Percentiles rank a stretch among this genome's conserved stretches.
Evolutionary conservation across 768 basidiomycete species (phyloP).

Genomic region (Naganishia vaughanmartiniae): DNA sequence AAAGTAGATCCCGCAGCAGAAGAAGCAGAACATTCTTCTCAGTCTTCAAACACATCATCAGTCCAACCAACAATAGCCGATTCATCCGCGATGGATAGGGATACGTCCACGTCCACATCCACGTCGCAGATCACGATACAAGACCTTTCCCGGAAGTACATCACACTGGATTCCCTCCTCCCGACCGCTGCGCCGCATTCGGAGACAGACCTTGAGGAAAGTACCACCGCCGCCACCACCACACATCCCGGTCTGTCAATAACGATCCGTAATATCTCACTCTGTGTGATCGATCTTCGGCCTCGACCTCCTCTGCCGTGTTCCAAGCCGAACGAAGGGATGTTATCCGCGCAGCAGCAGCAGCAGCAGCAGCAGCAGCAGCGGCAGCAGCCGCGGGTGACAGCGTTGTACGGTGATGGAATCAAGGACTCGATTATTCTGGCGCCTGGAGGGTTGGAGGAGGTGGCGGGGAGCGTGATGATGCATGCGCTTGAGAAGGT

Average conservation of each 20-base stretch:
- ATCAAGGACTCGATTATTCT: neutral
- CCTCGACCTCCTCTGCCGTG: no score
- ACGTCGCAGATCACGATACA: slow-evolving; percentile 3
- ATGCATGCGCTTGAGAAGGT: neutral
- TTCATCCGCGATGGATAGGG: neutral
- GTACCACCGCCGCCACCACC: neutral
- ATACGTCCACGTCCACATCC: neutral
- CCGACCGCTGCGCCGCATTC: no score
- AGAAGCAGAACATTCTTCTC: neutral
- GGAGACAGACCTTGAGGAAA: no score
- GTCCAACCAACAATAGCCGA: neutral
- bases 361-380: no score
- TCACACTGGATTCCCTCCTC: slow-evolving; percentile 12
- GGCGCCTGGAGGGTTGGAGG: neutral
- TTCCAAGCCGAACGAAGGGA: no score
- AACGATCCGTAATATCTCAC: neutral
- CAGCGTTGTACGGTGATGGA: slow-evolving; percentile 2
- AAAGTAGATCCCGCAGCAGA: neutral
- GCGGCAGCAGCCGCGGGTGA: neutral
- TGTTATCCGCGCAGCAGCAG: no score
- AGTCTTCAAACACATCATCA: neutral
- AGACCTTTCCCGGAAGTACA: neutral
- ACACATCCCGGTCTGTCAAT: slow-evolving; percentile 1
- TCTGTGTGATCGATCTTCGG: slow-evolving; percentile 3
- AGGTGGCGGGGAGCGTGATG: slow-evolving; percentile 22